Percentiles rank a stretch among this genome's conserved stretches.
Evolutionary conservation across 768 basidiomycete genomes (phyloP).

Genomic region (Mrakia blollopis): DNA sequence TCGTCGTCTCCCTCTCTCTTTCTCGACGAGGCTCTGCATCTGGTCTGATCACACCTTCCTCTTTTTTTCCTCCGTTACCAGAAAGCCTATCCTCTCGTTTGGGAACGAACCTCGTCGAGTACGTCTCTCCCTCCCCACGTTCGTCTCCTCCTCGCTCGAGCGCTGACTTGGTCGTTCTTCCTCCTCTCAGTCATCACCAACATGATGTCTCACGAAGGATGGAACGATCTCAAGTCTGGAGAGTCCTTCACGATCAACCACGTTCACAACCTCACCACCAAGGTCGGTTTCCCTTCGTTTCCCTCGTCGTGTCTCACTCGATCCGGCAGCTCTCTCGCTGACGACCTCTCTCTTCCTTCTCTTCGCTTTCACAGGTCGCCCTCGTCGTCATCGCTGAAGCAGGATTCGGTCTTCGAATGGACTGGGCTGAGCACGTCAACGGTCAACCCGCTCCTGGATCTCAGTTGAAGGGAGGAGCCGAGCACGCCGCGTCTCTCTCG

Average conservation of each 20-base stretch:
- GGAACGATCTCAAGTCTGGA: slow-evolving; percentile 30
- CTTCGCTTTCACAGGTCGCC: slow-evolving; percentile 29
- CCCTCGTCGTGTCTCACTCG: background rate
- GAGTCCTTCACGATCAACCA: slow-evolving; percentile 26
- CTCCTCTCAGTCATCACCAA: slow-evolving; percentile 44
- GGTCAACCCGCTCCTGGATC: background rate
- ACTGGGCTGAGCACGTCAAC: slow-evolving; percentile 34
- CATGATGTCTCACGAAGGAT: slow-evolving; percentile 47
- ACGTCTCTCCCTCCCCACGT: background rate
- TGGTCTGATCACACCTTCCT: background rate
- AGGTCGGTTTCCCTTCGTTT: background rate
- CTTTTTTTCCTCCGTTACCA: slow-evolving; percentile 1
- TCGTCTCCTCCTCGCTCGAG: slow-evolving; percentile 3
- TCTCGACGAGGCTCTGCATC: background rate
- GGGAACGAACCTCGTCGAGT: slow-evolving; percentile 43
- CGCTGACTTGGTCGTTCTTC: too few relatives aligned
- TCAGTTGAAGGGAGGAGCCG: slow-evolving; percentile 4
- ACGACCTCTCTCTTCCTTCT: background rate
- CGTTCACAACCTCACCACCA: slow-evolving; percentile 29
- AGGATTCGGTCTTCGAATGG: slow-evolving; percentile 41
- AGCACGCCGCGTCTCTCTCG: background rate
- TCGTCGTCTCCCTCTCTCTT: background rate
- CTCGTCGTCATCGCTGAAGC: slow-evolving; percentile 40
- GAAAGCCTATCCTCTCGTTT: slow-evolving; percentile 48
- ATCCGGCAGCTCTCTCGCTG: background rate